Conservation (phyloP, 2,329 filamentous ascomycete genomes). For the Tolypocladium ophioglossoides region DNA sequence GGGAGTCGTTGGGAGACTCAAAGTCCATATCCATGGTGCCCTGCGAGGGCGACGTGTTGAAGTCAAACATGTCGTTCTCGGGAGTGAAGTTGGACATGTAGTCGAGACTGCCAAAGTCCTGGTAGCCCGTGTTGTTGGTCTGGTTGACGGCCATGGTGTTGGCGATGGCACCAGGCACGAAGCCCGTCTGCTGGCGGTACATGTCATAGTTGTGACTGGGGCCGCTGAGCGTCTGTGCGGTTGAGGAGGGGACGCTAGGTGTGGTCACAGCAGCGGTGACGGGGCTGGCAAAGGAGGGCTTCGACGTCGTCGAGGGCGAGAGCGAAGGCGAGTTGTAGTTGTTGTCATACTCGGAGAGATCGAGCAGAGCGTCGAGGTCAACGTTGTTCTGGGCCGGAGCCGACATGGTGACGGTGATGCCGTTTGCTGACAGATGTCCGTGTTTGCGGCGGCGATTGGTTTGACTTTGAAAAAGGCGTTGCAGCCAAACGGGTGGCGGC, state of each 20-base stretch:
- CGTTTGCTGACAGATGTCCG: background rate
- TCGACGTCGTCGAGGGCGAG: slow-evolving; percentile 43
- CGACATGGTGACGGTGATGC: slow-evolving; percentile 18
- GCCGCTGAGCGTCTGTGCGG: slow-evolving; percentile 56
- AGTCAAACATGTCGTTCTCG: slow-evolving; percentile 60
- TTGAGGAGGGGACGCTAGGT: slow-evolving; percentile 41
- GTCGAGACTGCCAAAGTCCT: slow-evolving; percentile 36
- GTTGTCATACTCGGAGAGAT: slow-evolving; percentile 52
- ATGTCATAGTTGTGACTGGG: slow-evolving; percentile 93
- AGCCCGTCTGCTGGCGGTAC: slow-evolving; percentile 91
- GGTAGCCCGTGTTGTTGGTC: slow-evolving; percentile 42
- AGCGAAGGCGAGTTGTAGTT: slow-evolving; percentile 49
- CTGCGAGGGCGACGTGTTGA: slow-evolving; percentile 57
- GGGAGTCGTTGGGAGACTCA: slow-evolving; percentile 35
- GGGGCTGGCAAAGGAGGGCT: slow-evolving; percentile 41
- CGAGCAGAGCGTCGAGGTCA: slow-evolving; percentile 47
- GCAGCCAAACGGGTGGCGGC: background rate
- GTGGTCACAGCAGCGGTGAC: slow-evolving; percentile 42
- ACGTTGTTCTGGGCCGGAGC: slow-evolving; percentile 33
- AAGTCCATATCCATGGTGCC: slow-evolving; percentile 52
- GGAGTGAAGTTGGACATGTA: slow-evolving; percentile 47
- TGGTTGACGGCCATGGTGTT: slow-evolving; percentile 72
- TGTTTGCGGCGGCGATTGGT: too few relatives aligned
- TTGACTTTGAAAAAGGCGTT: too few relatives aligned
- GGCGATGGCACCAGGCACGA: slow-evolving; percentile 74